phyloP scores from a whole-genome alignment of 371 early-diverging fungal genomes.

The Mucor circinelloides region DNA sequence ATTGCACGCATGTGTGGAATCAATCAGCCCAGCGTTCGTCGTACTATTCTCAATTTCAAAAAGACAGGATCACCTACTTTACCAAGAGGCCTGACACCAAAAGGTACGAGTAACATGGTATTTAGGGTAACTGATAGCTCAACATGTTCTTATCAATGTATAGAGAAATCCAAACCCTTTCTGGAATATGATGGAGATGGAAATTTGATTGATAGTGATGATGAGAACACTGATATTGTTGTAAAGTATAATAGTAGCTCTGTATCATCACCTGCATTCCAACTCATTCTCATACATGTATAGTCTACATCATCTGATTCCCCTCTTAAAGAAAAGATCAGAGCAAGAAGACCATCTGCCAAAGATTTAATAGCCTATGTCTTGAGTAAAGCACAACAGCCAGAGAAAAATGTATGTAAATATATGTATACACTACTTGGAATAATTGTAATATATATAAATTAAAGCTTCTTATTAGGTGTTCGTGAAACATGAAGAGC shows the following conservation, averaged over 20 bases:
- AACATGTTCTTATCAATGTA: background rate
- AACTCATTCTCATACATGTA: background rate
- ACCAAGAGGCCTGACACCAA: conserved; percentile 3
- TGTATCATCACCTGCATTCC: background rate
- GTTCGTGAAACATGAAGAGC: background rate
- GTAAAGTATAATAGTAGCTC: background rate
- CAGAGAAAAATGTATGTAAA: background rate
- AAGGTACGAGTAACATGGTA: background rate
- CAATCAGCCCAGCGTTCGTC: conserved; percentile 36
- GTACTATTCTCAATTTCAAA: conserved; percentile 42
- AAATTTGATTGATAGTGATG: conserved; percentile 36
- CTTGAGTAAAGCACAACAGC: conserved; percentile 22
- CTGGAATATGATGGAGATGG: conserved; percentile 50
- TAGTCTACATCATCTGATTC: background rate
- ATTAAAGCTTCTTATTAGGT: background rate
- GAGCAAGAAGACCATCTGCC: conserved; percentile 21
- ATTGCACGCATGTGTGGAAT: conserved; percentile 45
- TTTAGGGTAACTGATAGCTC: background rate
- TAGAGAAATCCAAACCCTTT: conserved; percentile 19
- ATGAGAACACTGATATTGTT: conserved; percentile 15
- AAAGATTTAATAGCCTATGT: conserved; percentile 33
- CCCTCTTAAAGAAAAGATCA: conserved; percentile 9
- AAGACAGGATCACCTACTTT: conserved; percentile 41
- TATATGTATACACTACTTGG: background rate
- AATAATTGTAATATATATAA: background rate